Evolutionary conservation across 2,329 filamentous ascomycete species (phyloP).

Genomic region (Triangularia setosa): DNA sequence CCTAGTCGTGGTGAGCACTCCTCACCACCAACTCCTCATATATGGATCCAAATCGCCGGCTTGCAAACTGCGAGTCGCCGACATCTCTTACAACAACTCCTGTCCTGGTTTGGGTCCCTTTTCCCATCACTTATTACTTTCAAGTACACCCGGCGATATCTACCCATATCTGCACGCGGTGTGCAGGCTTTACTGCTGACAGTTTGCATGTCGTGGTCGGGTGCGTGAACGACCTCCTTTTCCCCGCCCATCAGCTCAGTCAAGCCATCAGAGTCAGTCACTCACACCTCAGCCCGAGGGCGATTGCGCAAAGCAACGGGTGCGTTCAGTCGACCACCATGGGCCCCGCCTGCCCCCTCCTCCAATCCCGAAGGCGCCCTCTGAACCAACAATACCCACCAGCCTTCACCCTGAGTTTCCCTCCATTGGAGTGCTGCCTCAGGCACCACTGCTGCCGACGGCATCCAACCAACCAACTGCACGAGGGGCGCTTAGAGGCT

Average conservation of each 20-base stretch:
- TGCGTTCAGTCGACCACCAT: background rate
- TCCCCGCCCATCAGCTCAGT: slow-evolving; percentile 4
- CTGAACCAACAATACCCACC: background rate
- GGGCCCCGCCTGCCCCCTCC: background rate
- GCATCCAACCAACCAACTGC: background rate
- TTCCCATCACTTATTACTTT: background rate
- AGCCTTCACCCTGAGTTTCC: background rate
- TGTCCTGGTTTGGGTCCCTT: slow-evolving; percentile 1
- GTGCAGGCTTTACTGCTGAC: slow-evolving; percentile 12
- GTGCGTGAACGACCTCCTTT: slow-evolving; percentile 7
- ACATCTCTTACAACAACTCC: background rate
- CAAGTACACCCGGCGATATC: background rate
- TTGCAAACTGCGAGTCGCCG: background rate
- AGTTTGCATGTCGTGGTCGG: background rate
- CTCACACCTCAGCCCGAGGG: background rate
- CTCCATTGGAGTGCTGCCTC: background rate
- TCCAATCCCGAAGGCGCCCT: background rate
- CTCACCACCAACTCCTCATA: background rate
- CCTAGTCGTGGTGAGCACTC: background rate
- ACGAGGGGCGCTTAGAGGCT: background rate
- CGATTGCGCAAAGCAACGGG: slow-evolving; percentile 1
- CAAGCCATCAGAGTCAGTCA: background rate
- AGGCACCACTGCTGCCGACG: background rate
- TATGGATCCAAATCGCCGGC: background rate
- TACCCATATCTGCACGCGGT: slow-evolving; percentile 2